These are phyloP conservation scores for Apiospora arundinis DNA, from an alignment of 2,329 filamentous ascomycete species.

Conservation along the genomic window DNA sequence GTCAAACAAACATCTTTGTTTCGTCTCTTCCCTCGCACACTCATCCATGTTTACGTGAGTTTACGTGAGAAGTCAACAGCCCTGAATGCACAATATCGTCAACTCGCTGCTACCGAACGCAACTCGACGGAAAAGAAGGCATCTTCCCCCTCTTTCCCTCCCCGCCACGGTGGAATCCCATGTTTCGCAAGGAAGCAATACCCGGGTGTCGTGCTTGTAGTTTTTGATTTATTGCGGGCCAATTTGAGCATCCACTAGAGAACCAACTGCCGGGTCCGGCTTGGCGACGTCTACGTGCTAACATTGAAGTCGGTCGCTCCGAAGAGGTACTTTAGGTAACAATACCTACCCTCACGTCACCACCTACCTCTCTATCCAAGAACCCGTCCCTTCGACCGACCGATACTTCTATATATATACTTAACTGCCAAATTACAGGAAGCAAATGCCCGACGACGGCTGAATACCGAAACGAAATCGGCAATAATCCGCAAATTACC, in stretches of 20 bases:
- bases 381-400: background rate
- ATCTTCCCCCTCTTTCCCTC: conserved; percentile 4
- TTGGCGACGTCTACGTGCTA: conserved; percentile 2
- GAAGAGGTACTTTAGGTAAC: background rate
- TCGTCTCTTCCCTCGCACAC: background rate
- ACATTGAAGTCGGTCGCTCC: background rate
- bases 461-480: background rate
- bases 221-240: conserved; percentile 2
- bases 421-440: background rate
- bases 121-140: background rate
- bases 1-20: background rate
- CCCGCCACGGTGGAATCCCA: background rate
- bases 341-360: background rate
- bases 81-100: background rate
- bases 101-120: background rate
- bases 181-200: background rate
- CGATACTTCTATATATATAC: background rate
- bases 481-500: background rate
- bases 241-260: background rate
- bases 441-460: background rate
- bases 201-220: background rate
- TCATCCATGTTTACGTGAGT: background rate
- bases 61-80: background rate
- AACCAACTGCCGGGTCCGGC: conserved; percentile 9
- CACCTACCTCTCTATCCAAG: background rate